Base-by-base conservation (phyloP, 108 stramenopile genomes). In the Skeletonema menzelii region DNA sequence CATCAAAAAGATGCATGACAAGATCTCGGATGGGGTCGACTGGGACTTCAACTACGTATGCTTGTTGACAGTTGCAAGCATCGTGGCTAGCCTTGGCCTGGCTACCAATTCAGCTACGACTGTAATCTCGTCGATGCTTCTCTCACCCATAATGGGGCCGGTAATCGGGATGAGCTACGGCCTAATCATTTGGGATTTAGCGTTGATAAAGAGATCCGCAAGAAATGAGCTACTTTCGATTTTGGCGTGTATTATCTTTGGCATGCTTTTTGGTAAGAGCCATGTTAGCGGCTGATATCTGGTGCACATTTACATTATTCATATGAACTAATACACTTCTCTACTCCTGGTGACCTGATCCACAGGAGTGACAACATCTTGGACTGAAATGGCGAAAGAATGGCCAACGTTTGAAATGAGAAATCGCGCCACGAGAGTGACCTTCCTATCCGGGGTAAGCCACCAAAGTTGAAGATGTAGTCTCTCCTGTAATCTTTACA, bases 101-200 rank as follows among this genome's bases (percentile, higher is more conserved):
- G 78, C 82, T 11, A 82, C 90, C 8, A 72, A 97, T 67, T 85
- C 82, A 26, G 76, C 87, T 2, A 90, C 89, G 1, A 87, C 86
- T 8, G 87, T 97, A 32, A 91, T 96, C 19, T 90, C 95, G 2
- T 70, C 75, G 55, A 97, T 97, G 96, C 79, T 97, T 46, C 88
- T 94, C 37, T 91, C 88, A 26, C 90, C 91, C 32, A 82, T 91
- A 56, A 92, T 92, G 88, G 87, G 87, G 8, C 87, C 87, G 15
- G 79, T 80, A n/a, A 22, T 75, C 7, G 79, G 68, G 8, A 73
- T 89, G 65, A 80, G 89, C 2, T 97, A 90, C 64, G 95, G 93
- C 0, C 68, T 78, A 30, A 79, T 66, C 22, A 85, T 97, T 35
- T 35, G 61, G 7, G 94, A 94, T 72, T 82, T 77, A 67, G 67